Evolutionary conservation across 2,329 filamentous ascomycete species (phyloP).

Genomic region (Fusarium vanettenii): DNA sequence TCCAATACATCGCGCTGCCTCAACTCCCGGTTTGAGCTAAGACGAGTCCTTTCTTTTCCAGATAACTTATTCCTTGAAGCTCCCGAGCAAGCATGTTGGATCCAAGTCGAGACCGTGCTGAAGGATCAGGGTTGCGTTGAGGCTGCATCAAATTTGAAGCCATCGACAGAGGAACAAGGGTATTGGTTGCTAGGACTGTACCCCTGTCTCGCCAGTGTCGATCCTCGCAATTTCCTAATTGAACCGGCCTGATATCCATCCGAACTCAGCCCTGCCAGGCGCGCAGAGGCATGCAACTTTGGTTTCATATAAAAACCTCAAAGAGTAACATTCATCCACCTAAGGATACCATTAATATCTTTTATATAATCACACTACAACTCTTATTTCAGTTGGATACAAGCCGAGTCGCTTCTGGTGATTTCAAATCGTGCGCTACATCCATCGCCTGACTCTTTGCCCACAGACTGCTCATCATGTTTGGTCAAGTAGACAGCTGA

Average conservation of each 20-base stretch:
- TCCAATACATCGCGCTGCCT: not conserved
- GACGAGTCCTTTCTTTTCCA: not conserved
- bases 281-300: not conserved
- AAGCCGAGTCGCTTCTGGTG: no score
- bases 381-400: no score
- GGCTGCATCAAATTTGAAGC: constrained; percentile 4
- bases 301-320: not conserved
- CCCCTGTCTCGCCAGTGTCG: not conserved
- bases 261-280: constrained; percentile 9
- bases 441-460: no score
- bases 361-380: no score
- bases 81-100: not conserved
- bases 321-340: not conserved
- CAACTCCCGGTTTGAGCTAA: not conserved
- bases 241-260: constrained; percentile 1
- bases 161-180: constrained; percentile 2
- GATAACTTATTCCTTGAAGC: not conserved
- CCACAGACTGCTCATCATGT: no score
- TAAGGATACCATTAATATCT: no score
- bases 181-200: not conserved
- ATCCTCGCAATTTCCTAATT: constrained; percentile 4
- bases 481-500: no score
- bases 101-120: not conserved
- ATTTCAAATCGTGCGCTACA: no score
- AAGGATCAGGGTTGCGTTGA: not conserved